phyloP scores from a whole-genome alignment of 2,329 filamentous ascomycete genomes.

The Cercospora janseana region DNA sequence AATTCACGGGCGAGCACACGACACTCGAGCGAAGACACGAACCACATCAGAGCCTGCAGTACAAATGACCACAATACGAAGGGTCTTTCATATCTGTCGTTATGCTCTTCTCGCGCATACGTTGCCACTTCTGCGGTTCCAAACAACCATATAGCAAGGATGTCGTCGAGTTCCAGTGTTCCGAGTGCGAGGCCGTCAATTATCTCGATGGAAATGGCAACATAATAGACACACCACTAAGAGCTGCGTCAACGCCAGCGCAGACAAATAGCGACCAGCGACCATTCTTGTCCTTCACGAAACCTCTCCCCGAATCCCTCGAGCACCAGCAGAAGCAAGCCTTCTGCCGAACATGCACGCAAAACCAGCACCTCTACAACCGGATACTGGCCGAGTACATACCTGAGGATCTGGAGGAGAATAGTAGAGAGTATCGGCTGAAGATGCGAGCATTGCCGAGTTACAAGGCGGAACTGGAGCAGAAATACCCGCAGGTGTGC shows the following conservation, averaged over 20 bases:
- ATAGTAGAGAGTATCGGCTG: slow-evolving; percentile 66
- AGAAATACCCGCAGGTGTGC: slow-evolving; percentile 86
- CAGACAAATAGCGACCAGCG: background rate
- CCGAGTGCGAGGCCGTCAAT: slow-evolving; percentile 80
- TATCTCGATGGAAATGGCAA: slow-evolving; percentile 87
- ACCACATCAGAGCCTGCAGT: background rate
- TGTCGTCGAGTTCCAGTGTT: slow-evolving; percentile 68
- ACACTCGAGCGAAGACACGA: background rate
- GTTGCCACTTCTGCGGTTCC: slow-evolving; percentile 81
- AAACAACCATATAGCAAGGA: slow-evolving; percentile 61
- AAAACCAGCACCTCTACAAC: slow-evolving; percentile 82
- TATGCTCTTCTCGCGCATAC: slow-evolving; percentile 32
- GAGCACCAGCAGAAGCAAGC: slow-evolving; percentile 44
- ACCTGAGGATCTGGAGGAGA: slow-evolving; percentile 48
- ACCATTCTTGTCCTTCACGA: slow-evolving; percentile 28
- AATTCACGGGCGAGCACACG: slow-evolving; percentile 2
- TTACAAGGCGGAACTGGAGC: slow-evolving; percentile 71
- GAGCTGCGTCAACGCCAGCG: slow-evolving; percentile 39
- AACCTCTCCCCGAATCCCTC: slow-evolving; percentile 31
- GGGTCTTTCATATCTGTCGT: background rate
- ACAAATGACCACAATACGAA: slow-evolving; percentile 1
- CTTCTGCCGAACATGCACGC: slow-evolving; percentile 76
- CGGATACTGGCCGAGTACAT: slow-evolving; percentile 77
- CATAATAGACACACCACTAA: slow-evolving; percentile 79
- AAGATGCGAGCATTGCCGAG: slow-evolving; percentile 67